Percentiles rank a stretch among this genome's conserved stretches.
These are phyloP conservation scores for Priceomyces carsonii DNA, from an alignment of 805 yeast species.

Conservation along the genomic window DNA sequence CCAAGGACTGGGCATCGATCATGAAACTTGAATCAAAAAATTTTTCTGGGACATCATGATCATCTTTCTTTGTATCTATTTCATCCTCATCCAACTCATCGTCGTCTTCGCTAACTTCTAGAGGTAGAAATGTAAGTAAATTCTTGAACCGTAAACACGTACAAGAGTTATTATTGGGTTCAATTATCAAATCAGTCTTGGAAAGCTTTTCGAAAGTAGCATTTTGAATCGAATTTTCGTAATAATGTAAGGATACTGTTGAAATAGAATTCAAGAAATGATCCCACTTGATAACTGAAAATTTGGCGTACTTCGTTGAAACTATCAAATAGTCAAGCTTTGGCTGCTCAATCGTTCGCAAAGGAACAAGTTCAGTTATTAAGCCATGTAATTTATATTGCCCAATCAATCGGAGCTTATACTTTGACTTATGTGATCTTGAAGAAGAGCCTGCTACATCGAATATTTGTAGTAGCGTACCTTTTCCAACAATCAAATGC, in stretches of 20 bases:
- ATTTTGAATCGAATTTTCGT: constrained; percentile 66
- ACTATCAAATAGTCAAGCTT: constrained; percentile 61
- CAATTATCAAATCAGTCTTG: constrained; percentile 53
- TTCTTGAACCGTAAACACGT: constrained; percentile 65
- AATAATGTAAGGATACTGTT: constrained; percentile 82
- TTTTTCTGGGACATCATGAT: constrained; percentile 5
- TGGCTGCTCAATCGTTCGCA: constrained; percentile 49
- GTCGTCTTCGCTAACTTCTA: constrained; percentile 43
- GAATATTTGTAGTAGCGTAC: constrained; percentile 67
- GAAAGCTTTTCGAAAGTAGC: constrained; percentile 44
- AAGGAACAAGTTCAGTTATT: constrained; percentile 55
- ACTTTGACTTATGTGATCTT: constrained; percentile 19
- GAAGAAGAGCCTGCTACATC: constrained; percentile 32
- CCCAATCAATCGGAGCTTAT: constrained; percentile 40
- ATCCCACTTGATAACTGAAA: constrained; percentile 78
- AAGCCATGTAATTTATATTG: constrained; percentile 75
- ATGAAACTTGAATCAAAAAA: constrained; percentile 56
- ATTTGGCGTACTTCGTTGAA: constrained; percentile 72
- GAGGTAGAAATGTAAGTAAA: constrained; percentile 69
- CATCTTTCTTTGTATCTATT: constrained; percentile 15
- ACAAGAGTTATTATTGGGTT: constrained; percentile 56
- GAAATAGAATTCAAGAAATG: constrained; percentile 48
- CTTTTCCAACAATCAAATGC: constrained; percentile 69
- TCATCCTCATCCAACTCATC: constrained; percentile 29
- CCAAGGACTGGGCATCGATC: constrained; percentile 56